These are phyloP conservation scores for Boletus vermiculosoides DNA, from an alignment of 768 basidiomycete genomes.

Conservation along the genomic window DNA sequence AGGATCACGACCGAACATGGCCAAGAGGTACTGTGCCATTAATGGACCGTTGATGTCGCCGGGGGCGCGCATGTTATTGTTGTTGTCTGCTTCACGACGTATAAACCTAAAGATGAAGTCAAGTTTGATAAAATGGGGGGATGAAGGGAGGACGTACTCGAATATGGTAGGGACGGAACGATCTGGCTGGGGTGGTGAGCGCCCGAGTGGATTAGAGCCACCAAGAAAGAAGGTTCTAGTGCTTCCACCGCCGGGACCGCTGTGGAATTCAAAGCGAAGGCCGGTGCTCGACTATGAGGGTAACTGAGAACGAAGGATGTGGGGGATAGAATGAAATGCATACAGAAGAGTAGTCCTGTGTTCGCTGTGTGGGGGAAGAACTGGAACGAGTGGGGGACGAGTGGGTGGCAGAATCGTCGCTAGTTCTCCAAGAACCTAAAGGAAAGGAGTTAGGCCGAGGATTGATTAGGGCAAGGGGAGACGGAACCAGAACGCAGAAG, in stretches of 20 bases:
- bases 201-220: conserved; percentile 29
- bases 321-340: background rate
- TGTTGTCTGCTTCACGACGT: conserved; percentile 25
- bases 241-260: conserved; percentile 27
- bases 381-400: conserved; percentile 9
- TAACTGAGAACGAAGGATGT: background rate
- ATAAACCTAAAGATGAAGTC: conserved; percentile 33
- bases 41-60: conserved; percentile 55
- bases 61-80: conserved; percentile 22
- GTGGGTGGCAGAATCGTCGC: background rate
- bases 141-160: conserved; percentile 41
- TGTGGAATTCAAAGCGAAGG: conserved; percentile 38
- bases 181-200: conserved; percentile 29
- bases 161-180: conserved; percentile 43
- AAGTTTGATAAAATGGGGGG: background rate
- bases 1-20: conserved; percentile 45
- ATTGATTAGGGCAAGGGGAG: background rate
- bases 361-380: conserved; percentile 16
- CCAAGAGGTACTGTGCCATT: conserved; percentile 72
- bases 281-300: conserved; percentile 20
- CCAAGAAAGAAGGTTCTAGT: conserved; percentile 40
- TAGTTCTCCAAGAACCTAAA: conserved; percentile 9
- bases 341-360: conserved; percentile 20
- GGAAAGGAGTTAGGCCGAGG: background rate
- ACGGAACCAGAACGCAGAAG: conserved; percentile 46